Percentiles rank a stretch among this genome's conserved stretches.
Evolutionary conservation across 352 stramenopile genomes (phyloP).

Genomic region (Globisporangium splendens): DNA sequence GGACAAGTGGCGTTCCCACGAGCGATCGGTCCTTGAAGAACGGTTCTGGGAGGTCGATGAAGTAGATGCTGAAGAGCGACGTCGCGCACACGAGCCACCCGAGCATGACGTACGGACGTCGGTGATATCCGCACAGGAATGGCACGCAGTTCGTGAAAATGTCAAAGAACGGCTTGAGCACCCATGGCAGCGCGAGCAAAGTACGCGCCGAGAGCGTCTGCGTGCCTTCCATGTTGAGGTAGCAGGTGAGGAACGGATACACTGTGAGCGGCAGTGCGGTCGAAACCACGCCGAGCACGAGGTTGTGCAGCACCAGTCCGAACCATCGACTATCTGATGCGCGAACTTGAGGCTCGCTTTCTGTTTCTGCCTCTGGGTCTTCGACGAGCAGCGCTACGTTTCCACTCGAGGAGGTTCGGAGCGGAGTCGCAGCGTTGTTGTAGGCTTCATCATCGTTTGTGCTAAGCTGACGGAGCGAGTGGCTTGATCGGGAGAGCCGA

Average conservation of each 20-base stretch:
- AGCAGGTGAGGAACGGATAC: constrained; percentile 61
- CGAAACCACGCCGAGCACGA: constrained; percentile 46
- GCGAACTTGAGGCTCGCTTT: constrained; percentile 6
- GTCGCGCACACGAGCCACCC: constrained; percentile 36
- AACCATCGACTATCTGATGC: constrained; percentile 40
- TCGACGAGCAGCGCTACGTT: constrained; percentile 1
- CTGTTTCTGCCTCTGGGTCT: not conserved
- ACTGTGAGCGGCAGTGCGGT: constrained; percentile 45
- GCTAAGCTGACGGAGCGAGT: constrained; percentile 7
- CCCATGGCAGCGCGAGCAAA: constrained; percentile 48
- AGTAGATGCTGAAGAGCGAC: constrained; percentile 30
- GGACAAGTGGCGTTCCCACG: constrained; percentile 18
- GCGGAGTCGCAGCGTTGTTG: not conserved
- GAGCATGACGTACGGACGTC: constrained; percentile 31
- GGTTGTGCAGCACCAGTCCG: constrained; percentile 49
- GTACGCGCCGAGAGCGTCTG: constrained; percentile 48
- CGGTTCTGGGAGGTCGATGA: constrained; percentile 35
- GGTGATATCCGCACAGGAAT: constrained; percentile 15
- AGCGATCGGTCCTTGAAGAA: constrained; percentile 40
- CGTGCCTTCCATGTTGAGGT: constrained; percentile 70
- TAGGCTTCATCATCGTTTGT: too few species aligned
- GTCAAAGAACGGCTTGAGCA: constrained; percentile 43
- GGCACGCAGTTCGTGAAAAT: constrained; percentile 35
- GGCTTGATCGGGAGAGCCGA: constrained; percentile 27
- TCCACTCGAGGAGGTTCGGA: not conserved